Percentiles rank a stretch among this genome's conserved stretches.
Evolutionary conservation across 2,329 filamentous ascomycete genomes (phyloP).

Genomic region (Fusarium staphyleae): DNA sequence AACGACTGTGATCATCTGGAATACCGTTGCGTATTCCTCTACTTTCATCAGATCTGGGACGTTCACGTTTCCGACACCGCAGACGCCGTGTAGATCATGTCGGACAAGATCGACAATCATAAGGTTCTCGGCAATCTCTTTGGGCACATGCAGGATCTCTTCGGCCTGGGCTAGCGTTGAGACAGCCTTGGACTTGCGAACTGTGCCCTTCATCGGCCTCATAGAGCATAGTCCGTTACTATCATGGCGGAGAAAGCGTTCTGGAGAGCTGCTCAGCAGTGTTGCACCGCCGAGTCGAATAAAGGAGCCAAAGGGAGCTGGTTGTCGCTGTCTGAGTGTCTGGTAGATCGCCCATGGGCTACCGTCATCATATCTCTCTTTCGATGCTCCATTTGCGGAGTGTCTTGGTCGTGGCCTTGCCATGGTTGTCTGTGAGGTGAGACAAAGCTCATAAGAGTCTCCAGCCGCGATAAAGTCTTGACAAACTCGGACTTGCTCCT

Average conservation of each 20-base stretch:
- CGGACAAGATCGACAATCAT: slow-evolving; percentile 99
- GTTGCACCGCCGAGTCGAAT: slow-evolving; percentile 73
- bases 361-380: slow-evolving; percentile 6
- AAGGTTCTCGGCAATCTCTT: slow-evolving; percentile 93
- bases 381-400: background rate
- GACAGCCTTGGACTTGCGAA: slow-evolving; percentile 74
- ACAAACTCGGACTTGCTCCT: slow-evolving; percentile 70
- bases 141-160: slow-evolving; percentile 76
- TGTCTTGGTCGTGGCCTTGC: slow-evolving; percentile 44
- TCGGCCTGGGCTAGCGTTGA: slow-evolving; percentile 76
- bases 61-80: slow-evolving; percentile 73
- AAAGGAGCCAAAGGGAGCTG: slow-evolving; percentile 86
- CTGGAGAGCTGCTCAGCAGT: slow-evolving; percentile 83
- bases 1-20: slow-evolving; percentile 89
- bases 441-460: slow-evolving; percentile 85
- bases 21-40: slow-evolving; percentile 90
- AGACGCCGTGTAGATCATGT: slow-evolving; percentile 88
- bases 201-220: slow-evolving; percentile 95
- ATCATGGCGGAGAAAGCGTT: slow-evolving; percentile 77
- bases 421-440: slow-evolving; percentile 78
- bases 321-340: slow-evolving; percentile 72
- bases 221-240: slow-evolving; percentile 71
- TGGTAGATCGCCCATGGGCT: slow-evolving; percentile 76
- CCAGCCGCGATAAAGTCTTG: slow-evolving; percentile 77
- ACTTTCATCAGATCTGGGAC: slow-evolving; percentile 84